A percentile compares a stretch with the other conserved stretches of the same genome.
Conservation (phyloP, 306 rosid genomes). For the Canavalia ensiformis region DNA sequence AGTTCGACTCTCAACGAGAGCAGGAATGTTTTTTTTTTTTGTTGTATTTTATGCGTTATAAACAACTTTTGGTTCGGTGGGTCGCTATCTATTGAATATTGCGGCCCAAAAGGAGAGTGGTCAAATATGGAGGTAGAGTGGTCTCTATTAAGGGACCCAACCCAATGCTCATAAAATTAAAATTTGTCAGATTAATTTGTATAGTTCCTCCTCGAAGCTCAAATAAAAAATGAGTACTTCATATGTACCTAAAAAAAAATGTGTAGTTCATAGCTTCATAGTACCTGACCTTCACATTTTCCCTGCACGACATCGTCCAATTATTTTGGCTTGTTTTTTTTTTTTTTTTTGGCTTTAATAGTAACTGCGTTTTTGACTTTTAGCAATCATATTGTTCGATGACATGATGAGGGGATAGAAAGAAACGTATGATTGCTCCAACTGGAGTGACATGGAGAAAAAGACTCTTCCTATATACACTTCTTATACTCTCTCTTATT, state of each 20-base stretch:
- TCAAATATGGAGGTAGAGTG: neutral
- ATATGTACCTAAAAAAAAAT: neutral
- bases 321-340: constrained; percentile 37
- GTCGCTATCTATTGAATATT: neutral
- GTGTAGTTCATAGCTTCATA: neutral
- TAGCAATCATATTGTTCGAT: constrained; percentile 43
- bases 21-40: neutral
- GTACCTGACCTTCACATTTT: constrained; percentile 26
- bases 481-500: neutral
- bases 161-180: neutral
- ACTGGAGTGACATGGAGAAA: constrained; percentile 25
- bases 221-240: constrained; percentile 4
- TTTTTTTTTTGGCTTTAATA: constrained; percentile 21
- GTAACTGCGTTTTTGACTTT: constrained; percentile 45
- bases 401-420: constrained; percentile 32
- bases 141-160: neutral
- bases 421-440: constrained; percentile 37
- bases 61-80: neutral
- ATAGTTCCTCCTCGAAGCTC: neutral
- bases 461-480: neutral
- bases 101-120: neutral
- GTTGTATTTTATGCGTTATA: too few species aligned
- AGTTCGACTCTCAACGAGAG: constrained; percentile 77
- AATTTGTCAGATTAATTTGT: neutral
- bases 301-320: constrained; percentile 35